Base-by-base conservation (phyloP, 371 early-diverging fungal species). In the Catenaria anguillulae region DNA sequence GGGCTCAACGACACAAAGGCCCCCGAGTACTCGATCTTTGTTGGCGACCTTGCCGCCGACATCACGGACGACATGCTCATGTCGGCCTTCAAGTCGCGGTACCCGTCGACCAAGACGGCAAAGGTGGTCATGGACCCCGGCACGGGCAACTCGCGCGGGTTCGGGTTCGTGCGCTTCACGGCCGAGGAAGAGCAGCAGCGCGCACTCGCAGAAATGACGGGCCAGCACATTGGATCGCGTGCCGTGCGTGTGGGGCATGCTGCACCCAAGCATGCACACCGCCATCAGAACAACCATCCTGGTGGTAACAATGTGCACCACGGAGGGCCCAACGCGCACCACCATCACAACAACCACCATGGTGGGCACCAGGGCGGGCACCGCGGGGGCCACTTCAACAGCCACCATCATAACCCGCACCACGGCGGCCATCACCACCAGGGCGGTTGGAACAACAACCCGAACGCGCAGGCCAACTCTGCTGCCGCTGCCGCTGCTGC, bases 231-330 rank as follows among this genome's bases (percentile, higher is more conserved):
- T 63, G 90, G 89, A 15, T 79, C 83, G 8, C 79, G 91, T 8
- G 81, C 89, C 19, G 85, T 92, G 70, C 84, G 92, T 21, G 83
- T 94, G 33, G 88, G 89, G 10, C 70, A 81, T 24, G 92, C 92
- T 8, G 89, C 90, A 2, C 89, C 91, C 21, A 89, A 87, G 70
- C 46, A 46, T 21, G 29, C 13, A 13, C 45, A 43, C 60, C 40
- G 58, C 60, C 52, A 60, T 23, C 61, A 43, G 40, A 5, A 5
- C 10, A 4, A 48, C 45, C 46, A 55, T 42, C 10, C 45, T 37
- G 4, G 61, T 64, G 60, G 60, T 43, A 55, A 46, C n/a, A 35
- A 64, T 64, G 54, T 67, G 64, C 59, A 64, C 59, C 52, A 63
- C 68, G 64, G 64, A 66, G 33, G 60, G 66, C 75, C 68, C 61